Evolutionary conservation across 768 basidiomycete species (phyloP), one percentile per base, ranked within the genome.

Genomic region (Mycena olivaceomarginata): DNA sequence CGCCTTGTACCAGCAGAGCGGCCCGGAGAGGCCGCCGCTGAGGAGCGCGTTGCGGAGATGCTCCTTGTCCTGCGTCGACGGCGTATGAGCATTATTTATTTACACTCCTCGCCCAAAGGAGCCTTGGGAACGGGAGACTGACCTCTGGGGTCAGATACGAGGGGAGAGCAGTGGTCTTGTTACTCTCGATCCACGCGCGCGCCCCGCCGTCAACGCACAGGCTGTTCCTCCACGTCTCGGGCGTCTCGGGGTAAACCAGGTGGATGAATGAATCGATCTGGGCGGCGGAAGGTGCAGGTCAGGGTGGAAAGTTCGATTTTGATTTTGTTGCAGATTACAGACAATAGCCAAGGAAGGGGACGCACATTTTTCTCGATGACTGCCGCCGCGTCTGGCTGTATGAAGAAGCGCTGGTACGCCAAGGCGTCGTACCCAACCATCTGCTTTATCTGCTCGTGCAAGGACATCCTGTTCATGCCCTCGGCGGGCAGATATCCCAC

Each of bases 331-430:
- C 18, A 20, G n/a, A 53, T 7, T 8, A 16, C 46, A 53, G 20
- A 7, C 0, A 18, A 53, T 22, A 6, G n/a, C 2, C 20, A n/a
- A 53, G 5, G n/a, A 48, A n/a, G 9, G 1, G 51, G 31, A 8
- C 51, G 9, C 25, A 89, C 89, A 79, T 89, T 82, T 13, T 86
- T 81, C 72, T 87, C 85, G 43, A 89, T 82, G 0, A 89, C 43
- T 11, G 81, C 72, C 31, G 31, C 80, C 0, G 87, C 85, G 13
- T 82, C 86, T 0, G 86, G 82, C 22, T 83, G 82, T 39, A 63
- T 31, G 53, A 77, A 77, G 22, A 59, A 31, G 31, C 31, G 31
- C 31, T 31, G 31, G 4, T 31, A 31, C 31, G 31, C 31, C 2
- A 31, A 4, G 70, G 16, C 48, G 25, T 77, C 72, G 59, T 66